Base-by-base conservation (phyloP, 176 grass and related monocot species). In the Chrysopogon serrulatus region DNA sequence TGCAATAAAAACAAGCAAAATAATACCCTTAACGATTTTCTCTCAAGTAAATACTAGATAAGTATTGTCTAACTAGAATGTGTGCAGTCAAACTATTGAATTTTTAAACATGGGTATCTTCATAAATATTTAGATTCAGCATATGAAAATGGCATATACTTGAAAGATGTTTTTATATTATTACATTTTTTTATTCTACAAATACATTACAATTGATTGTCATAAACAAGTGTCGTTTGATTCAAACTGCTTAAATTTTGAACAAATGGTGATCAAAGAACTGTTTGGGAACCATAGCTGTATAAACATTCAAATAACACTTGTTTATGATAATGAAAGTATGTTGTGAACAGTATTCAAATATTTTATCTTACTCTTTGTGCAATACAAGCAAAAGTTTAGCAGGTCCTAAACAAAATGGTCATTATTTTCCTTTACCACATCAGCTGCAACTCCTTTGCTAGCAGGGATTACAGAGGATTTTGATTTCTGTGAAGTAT, bases 351-450 rank as follows among this genome's bases (percentile, higher is more conserved):
- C 56, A 86, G 57, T 68, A 47, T 43, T 64, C 14, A 43, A 64
- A 68, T 68, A 45, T 68, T 34, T 85, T 53, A 14, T 80, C 45
- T 65, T 49, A 61, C 24, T 43, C 27, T 63, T 63, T 31, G 7
- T 40, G 49, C 64, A 24, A 54, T 79, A 67, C 8, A 77, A 72
- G 47, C 41, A 68, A 84, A 53, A 87, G 8, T 75, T 48, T 28
- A 82, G 31, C 33, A 87, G 7, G 36, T 49, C 47, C 36, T 59
- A 6, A 51, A 77, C n/a, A 78, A 56, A 81, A 26, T 61, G 19
- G 82, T 61, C 32, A 74, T 76, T 78, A 40, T 63, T 71, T 42
- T 77, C 18, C 14, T 72, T 84, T 89, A 97, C 92, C 88, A 5
- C 12, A 68, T 84, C 48, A 61, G 10, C 23, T 65, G 63, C 68